Evolutionary conservation across 1,284 basidiomycete genomes (phyloP), one percentile per base, ranked within the genome.

Genomic region (Volvariella surrecta): DNA sequence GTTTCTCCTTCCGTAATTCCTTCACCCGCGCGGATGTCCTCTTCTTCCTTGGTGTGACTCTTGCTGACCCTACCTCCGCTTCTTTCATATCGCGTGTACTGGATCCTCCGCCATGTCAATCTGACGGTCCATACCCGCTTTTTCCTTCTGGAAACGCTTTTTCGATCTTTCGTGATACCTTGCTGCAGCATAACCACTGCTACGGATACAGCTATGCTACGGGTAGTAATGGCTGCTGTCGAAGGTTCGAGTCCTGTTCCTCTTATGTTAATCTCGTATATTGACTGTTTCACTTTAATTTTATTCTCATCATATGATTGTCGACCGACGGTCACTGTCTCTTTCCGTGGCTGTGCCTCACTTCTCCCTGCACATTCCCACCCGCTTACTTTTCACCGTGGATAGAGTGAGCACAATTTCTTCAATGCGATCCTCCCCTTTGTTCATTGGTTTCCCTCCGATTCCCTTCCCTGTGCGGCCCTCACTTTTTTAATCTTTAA

Each of bases 171-270:
- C 3, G 19, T 17, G 21, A 9, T 42, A 17, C 18, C 13, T 15
- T 15, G n/a, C 15, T 20, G 32, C 46, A 93, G 89, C 61, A 82
- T 85, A 49, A 96, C 94, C 30, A 95, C 88, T 31, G 94, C 94
- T 15, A 94, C 93, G 37, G 92, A 97, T 67, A 93, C 90, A 1
- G 85, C 76, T n/a, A 74, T 94, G 69, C 67, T 97, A 47, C 73
- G 87, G 55, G 90, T 94, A 21, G 89, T 96, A 31, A 95, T 97
- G 92, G 86, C 85, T 49, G 89, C 90, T 49, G 89, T 90, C 46
- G 86, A 89, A 88, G 86, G 87, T 85, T 52, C 53, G 78, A 69
- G 15, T 19, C 24, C 11, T 28, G 6, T 6, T 28, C 11, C 24
- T 28, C 11, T 6, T 28, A 11, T 6, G 6, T 28, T 6, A 28